These are phyloP conservation scores for Kalaharituber pfeilii DNA, from an alignment of 2,329 filamentous ascomycete genomes.

Conservation along the genomic window DNA sequence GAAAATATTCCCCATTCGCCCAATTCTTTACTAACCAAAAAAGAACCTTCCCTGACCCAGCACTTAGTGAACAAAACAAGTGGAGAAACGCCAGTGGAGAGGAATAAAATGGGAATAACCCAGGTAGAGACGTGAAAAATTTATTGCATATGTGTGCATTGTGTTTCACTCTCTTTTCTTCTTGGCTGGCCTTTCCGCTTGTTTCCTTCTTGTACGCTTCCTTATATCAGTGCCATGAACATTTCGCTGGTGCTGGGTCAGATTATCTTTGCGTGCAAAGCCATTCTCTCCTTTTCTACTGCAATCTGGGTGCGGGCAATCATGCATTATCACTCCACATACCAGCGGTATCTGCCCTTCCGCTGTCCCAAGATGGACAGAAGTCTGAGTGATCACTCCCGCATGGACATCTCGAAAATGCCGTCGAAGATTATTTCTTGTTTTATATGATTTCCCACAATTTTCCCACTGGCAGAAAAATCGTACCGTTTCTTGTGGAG, in stretches of 20 bases:
- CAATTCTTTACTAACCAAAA: no score
- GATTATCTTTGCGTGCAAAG: constrained; percentile 13
- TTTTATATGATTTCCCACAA: neutral
- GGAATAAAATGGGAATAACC: no score
- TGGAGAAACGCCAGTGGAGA: no score
- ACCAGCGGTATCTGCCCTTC: neutral
- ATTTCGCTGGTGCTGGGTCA: constrained; percentile 11
- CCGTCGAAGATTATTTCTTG: neutral
- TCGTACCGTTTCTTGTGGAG: no score
- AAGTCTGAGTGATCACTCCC: neutral
- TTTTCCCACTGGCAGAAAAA: no score
- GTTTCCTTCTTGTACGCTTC: neutral
- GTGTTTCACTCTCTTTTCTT: no score
- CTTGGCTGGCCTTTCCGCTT: neutral
- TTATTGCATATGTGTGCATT: no score
- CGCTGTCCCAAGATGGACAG: neutral
- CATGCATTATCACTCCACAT: constrained; percentile 5
- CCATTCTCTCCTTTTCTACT: constrained; percentile 10
- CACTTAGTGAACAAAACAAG: no score
- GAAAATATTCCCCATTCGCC: no score
- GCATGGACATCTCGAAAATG: neutral
- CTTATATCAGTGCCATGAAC: constrained; percentile 10
- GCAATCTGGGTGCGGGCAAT: constrained; percentile 12
- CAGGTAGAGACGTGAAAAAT: no score
- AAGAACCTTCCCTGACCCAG: no score